Conservation (phyloP, 768 basidiomycete genomes). For the Tulasnella sp. region DNA sequence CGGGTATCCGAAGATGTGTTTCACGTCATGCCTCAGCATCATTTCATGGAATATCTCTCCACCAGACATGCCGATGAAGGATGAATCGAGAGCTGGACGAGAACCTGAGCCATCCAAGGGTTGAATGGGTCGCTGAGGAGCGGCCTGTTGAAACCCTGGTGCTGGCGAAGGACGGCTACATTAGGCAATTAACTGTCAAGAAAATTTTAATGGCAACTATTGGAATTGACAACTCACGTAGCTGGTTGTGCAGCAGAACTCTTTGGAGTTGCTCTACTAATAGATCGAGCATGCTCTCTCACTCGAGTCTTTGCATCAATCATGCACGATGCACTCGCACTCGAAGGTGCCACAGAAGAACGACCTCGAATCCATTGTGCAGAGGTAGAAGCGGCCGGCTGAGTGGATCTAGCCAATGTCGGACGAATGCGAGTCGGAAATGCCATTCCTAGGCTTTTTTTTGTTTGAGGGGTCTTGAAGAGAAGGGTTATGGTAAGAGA, state of each 20-base stretch:
- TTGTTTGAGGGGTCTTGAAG: no score
- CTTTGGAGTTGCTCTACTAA: constrained; percentile 52
- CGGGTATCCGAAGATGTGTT: constrained; percentile 95
- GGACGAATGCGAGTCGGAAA: no score
- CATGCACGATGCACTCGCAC: constrained; percentile 28
- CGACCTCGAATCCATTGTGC: not conserved
- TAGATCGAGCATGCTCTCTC: constrained; percentile 57
- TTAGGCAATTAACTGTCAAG: not conserved
- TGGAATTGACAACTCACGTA: not conserved
- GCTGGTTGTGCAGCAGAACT: constrained; percentile 31
- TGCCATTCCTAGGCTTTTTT: no score
- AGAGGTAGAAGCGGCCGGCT: not conserved
- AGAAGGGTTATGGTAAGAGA: no score
- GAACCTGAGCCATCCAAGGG: constrained; percentile 4
- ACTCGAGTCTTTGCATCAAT: constrained; percentile 73
- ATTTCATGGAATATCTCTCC: constrained; percentile 99
- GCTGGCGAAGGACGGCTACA: constrained; percentile 49
- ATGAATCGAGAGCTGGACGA: constrained; percentile 38
- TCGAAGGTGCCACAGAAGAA: not conserved
- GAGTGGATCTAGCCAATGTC: not conserved
- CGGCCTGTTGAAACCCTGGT: constrained; percentile 32
- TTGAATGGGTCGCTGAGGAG: constrained; percentile 29
- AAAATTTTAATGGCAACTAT: not conserved
- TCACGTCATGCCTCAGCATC: constrained; percentile 95
- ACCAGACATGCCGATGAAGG: constrained; percentile 88